Evolutionary conservation across 495 filamentous ascomycete species (phyloP).

Genomic region (Aspergillus haitiensis): DNA sequence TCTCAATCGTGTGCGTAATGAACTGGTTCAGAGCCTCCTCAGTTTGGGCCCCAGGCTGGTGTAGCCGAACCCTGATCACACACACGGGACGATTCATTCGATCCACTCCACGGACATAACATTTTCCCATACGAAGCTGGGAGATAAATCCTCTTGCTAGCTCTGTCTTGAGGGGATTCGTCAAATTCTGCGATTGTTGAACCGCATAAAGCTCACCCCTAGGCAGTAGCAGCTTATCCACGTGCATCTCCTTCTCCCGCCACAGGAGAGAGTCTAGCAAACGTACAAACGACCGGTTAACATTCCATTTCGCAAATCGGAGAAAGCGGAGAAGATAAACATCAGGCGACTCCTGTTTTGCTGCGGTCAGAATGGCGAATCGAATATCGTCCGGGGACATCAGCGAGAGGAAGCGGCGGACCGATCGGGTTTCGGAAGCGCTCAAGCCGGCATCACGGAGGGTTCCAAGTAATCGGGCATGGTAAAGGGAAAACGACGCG

Average conservation of each 20-base stretch:
- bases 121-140: conserved; percentile 82
- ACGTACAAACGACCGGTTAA: conserved; percentile 86
- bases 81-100: conserved; percentile 77
- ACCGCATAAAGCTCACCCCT: conserved; percentile 67
- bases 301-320: conserved; percentile 86
- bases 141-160: conserved; percentile 70
- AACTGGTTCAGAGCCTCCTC: conserved; percentile 75
- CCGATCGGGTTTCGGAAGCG: conserved; percentile 26
- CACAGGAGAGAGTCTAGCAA: conserved; percentile 82
- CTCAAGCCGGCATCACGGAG: conserved; percentile 25
- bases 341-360: conserved; percentile 63
- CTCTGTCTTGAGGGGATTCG: conserved; percentile 45
- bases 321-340: conserved; percentile 81
- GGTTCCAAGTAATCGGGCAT: conserved; percentile 11
- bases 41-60: conserved; percentile 75
- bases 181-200: conserved; percentile 48
- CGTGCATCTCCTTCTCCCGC: conserved; percentile 69
- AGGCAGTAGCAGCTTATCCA: conserved; percentile 74
- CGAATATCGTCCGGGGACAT: conserved; percentile 31
- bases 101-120: conserved; percentile 79
- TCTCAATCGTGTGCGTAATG: conserved; percentile 87
- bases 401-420: conserved; percentile 23
- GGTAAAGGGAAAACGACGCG: conserved; percentile 5
- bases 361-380: conserved; percentile 29
- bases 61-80: conserved; percentile 73